These are phyloP conservation scores for Picea mariana DNA, from an alignment of 83 land plant genomes.

Conservation along the genomic window DNA sequence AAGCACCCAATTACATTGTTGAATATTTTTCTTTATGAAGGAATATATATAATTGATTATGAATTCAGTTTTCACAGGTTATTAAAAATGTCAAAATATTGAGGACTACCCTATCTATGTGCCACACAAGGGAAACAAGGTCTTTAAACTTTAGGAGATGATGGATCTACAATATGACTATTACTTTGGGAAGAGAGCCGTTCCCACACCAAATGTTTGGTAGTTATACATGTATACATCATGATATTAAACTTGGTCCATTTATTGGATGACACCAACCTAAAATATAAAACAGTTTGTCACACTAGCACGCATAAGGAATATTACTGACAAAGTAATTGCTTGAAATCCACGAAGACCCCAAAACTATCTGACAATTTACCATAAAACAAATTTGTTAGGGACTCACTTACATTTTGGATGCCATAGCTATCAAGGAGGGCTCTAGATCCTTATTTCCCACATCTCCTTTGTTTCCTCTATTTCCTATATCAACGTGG, in stretches of 20 bases:
- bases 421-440: too few species aligned
- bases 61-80: not conserved
- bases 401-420: too few species aligned
- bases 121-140: not conserved
- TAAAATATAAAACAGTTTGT: not conserved
- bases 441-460: too few species aligned
- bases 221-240: conserved; percentile 3
- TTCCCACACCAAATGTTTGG: conserved; percentile 8
- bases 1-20: not conserved
- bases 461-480: too few species aligned
- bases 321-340: too few species aligned
- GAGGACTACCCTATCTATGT: conserved; percentile 2
- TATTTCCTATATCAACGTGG: too few species aligned
- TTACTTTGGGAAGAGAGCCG: not conserved
- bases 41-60: not conserved
- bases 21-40: not conserved
- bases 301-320: too few species aligned
- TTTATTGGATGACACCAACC: not conserved
- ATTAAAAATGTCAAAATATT: not conserved
- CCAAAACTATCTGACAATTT: too few species aligned
- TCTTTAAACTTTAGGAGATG: not conserved
- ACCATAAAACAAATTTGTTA: too few species aligned
- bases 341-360: too few species aligned
- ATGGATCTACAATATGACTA: not conserved
- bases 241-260: not conserved